Evolutionary conservation across 108 stramenopile genomes (phyloP).

Genomic region (Conticribra guillardii): DNA sequence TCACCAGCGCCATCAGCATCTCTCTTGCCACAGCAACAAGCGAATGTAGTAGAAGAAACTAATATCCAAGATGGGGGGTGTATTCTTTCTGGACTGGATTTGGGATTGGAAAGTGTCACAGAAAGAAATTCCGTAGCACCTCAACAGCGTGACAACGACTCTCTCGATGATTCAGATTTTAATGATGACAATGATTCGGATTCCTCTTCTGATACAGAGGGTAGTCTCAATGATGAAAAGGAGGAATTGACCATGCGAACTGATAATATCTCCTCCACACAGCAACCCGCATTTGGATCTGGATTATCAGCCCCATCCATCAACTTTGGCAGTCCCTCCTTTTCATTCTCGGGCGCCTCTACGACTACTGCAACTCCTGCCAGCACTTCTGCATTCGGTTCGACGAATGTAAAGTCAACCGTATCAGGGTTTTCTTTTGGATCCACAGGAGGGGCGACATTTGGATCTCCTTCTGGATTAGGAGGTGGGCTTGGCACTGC

Average conservation of each 20-base stretch:
- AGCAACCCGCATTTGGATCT: slow-evolving; percentile 35
- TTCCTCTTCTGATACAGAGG: slow-evolving; percentile 30
- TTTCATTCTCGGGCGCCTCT: slow-evolving; percentile 1
- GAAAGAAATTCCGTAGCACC: slow-evolving; percentile 7
- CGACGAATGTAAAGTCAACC: slow-evolving; percentile 2
- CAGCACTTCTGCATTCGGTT: slow-evolving; percentile 5
- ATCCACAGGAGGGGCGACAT: slow-evolving; percentile 21
- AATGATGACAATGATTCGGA: slow-evolving; percentile 32
- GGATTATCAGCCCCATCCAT: slow-evolving; percentile 37
- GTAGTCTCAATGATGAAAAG: slow-evolving; percentile 2
- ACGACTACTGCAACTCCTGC: not conserved
- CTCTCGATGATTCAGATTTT: slow-evolving; percentile 4
- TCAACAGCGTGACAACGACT: slow-evolving; percentile 13
- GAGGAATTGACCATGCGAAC: not conserved
- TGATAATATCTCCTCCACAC: not conserved
- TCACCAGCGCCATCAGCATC: not conserved
- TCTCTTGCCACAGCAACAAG: not conserved
- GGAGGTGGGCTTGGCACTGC: slow-evolving; percentile 24
- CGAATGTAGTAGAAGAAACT: not conserved
- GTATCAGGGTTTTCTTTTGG: slow-evolving; percentile 16
- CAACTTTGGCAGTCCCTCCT: slow-evolving; percentile 22
- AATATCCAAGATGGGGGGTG: slow-evolving; percentile 2
- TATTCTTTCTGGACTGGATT: slow-evolving; percentile 36
- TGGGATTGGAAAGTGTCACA: slow-evolving; percentile 27
- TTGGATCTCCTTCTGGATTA: slow-evolving; percentile 48